These are phyloP conservation scores for Babesia bovis DNA, from an alignment of 169 alveolate genomes.

Conservation along the genomic window DNA sequence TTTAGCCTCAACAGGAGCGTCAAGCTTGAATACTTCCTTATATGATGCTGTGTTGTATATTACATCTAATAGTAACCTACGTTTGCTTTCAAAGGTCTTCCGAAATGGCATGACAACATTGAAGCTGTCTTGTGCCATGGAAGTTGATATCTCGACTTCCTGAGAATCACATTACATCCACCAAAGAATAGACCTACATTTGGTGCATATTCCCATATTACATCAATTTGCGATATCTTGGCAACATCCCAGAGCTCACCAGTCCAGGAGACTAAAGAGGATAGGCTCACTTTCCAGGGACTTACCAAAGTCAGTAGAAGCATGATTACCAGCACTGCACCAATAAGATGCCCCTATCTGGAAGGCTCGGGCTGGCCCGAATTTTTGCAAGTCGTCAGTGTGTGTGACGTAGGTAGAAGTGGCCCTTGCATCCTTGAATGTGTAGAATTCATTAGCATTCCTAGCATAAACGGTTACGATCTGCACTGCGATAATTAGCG, in stretches of 20 bases:
- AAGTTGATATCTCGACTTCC: conserved; percentile 80
- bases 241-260: conserved; percentile 82
- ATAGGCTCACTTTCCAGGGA: not conserved
- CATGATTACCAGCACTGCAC: conserved; percentile 84
- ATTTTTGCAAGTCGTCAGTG: conserved; percentile 60
- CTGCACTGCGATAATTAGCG: conserved; percentile 16
- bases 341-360: conserved; percentile 85
- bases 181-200: conserved; percentile 46
- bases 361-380: conserved; percentile 74
- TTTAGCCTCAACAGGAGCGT: conserved; percentile 71
- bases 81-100: conserved; percentile 73
- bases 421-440: conserved; percentile 76
- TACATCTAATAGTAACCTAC: conserved; percentile 35
- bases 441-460: conserved; percentile 74
- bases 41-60: conserved; percentile 69
- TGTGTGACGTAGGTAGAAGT: conserved; percentile 72
- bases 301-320: conserved; percentile 76
- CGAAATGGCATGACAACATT: conserved; percentile 79
- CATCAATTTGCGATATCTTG: conserved; percentile 72
- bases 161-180: not conserved
- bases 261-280: conserved; percentile 79
- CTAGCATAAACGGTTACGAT: conserved; percentile 4
- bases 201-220: conserved; percentile 85
- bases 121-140: conserved; percentile 81
- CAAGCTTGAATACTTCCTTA: conserved; percentile 69